These are phyloP conservation scores for Petunia axillaris DNA, from an alignment of 257 asterid genomes.

Conservation along the genomic window DNA sequence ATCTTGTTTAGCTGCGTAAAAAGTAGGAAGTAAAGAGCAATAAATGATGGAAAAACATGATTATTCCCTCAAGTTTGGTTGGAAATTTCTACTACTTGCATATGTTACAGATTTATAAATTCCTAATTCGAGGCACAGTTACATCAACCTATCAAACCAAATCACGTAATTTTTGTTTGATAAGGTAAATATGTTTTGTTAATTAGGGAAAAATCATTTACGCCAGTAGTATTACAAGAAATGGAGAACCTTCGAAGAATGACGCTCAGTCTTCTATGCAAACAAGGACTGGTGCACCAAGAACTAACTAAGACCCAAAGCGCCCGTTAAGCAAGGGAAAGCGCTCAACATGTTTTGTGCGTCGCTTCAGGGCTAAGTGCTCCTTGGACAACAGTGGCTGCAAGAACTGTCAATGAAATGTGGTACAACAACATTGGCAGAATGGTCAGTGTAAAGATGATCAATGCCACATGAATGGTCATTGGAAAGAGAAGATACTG, in stretches of 20 bases:
- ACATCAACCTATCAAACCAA: slow-evolving; percentile 11
- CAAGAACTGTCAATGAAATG: too few species aligned
- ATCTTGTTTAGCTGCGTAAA: slow-evolving; percentile 10
- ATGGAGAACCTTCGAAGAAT: not conserved
- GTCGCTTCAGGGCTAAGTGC: too few species aligned
- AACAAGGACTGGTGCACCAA: not conserved
- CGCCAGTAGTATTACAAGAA: not conserved
- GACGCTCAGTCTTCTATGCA: not conserved
- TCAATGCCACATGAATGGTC: too few species aligned
- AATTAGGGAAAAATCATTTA: not conserved
- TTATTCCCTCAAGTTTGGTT: not conserved
- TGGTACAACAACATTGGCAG: too few species aligned
- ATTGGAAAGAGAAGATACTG: too few species aligned
- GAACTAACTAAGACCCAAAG: not conserved
- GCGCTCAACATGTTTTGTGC: too few species aligned
- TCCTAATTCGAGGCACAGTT: not conserved
- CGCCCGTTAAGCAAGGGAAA: too few species aligned
- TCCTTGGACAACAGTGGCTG: too few species aligned
- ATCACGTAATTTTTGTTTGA: not conserved
- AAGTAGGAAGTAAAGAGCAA: not conserved
- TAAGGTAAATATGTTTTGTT: not conserved
- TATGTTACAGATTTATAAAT: not conserved
- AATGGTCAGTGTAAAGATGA: too few species aligned
- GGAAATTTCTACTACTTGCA: not conserved
- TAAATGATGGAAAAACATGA: not conserved